Conservation (phyloP, 441 rosid genomes). For the Croton setiger region DNA sequence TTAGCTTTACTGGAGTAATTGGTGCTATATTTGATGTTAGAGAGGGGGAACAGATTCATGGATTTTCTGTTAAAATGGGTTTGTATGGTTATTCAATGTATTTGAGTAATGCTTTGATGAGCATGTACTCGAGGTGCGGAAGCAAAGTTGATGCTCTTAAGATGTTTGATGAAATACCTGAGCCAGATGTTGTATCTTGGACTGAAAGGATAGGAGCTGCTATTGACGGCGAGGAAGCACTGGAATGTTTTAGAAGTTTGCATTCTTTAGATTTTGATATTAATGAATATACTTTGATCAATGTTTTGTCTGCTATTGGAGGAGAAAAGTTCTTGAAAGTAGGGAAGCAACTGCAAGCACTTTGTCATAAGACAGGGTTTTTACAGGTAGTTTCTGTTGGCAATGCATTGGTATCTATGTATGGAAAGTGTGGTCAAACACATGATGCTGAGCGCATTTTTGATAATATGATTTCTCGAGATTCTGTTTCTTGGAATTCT, state of each 20-base stretch:
- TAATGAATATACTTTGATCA: conserved; percentile 34
- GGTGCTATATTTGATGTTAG: conserved; percentile 31
- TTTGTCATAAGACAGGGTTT: conserved; percentile 32
- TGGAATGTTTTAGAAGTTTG: conserved; percentile 25
- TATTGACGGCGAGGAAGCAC: conserved; percentile 28
- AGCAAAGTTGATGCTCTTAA: conserved; percentile 26
- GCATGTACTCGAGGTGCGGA: conserved; percentile 32
- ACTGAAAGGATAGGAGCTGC: conserved; percentile 42
- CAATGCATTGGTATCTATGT: conserved; percentile 35
- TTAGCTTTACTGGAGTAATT: conserved; percentile 31
- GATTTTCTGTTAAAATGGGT: conserved; percentile 35
- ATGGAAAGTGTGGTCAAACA: conserved; percentile 29
- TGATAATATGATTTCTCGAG: conserved; percentile 27
- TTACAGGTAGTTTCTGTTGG: conserved; percentile 29
- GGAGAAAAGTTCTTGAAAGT: conserved; percentile 20
- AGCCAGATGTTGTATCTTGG: conserved; percentile 42
- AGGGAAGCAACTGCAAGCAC: conserved; percentile 39
- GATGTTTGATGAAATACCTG: conserved; percentile 39
- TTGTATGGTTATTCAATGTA: conserved; percentile 29
- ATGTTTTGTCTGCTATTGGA: conserved; percentile 28
- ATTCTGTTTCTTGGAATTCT: conserved; percentile 44
- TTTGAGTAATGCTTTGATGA: conserved; percentile 37
- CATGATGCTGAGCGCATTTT: conserved; percentile 30
- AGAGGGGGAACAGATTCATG: conserved; percentile 43
- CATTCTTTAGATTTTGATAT: conserved; percentile 18